Base-by-base conservation (phyloP, 805 yeast genomes). In the Hanseniaspora lindneri region DNA sequence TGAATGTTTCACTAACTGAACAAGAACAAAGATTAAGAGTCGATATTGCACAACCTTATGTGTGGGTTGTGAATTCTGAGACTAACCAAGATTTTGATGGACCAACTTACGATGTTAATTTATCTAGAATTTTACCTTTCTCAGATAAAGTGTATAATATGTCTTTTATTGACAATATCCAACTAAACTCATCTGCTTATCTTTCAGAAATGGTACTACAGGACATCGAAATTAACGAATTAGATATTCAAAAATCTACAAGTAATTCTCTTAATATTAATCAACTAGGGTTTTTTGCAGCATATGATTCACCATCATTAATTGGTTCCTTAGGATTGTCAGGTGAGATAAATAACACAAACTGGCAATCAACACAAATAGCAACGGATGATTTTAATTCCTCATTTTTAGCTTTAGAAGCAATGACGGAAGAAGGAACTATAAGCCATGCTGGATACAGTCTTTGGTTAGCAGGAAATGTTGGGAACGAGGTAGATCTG, bases 271-370 rank as follows among this genome's bases (percentile, higher is more conserved):
- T 27, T 27, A 27, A 9, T 8, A 11, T 27, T 27, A 11, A 27
- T 27, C 25, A 50, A 5, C 10, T 62, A 28, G 59, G 65, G 0
- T 74, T 75, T 52, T 51, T 72, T 10, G 53, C 55, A 36, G 66
- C 68, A 0, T 66, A 69, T 51, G 56, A 57, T 16, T 60, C 74
- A 1, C 55, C 58, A 44, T 63, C 64, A 17, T 50, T 58, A 4
- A 56, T 62, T 13, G 79, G 79, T 27, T 70, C 71, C 0, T 53
- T 75, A 8, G 79, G 78, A 6, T 52, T 75, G 1, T 70, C 72
- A n/a, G 66, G 69, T 4, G 37, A 53, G 13, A 51, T 53, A 4
- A 44, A 53, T 8, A 48, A 44, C 20, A 51, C 55, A 6, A 50
- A 56, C n/a, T 56, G 56, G 8, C 37, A 41, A 10, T 52, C 50